Base-by-base conservation (phyloP, 2,329 filamentous ascomycete species). In the Talaromyces sp. region DNA sequence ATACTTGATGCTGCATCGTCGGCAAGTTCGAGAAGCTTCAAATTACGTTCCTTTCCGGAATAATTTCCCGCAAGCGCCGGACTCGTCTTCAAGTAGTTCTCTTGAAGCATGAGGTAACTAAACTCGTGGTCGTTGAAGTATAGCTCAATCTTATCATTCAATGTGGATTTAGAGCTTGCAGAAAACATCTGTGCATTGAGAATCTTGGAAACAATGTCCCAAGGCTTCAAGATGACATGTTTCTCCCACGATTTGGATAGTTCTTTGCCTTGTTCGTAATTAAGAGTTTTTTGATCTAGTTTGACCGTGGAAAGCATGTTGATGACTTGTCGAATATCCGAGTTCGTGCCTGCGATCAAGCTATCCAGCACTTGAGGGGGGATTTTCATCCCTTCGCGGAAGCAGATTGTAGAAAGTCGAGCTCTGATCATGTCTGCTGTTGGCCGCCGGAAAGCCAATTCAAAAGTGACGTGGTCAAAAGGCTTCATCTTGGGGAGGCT, bases 51-150 rank as follows among this genome's bases (percentile, higher is more conserved):
- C 64, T 85, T 86, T 61, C 83, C 85, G 43, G 80, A 80, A 71
- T 87, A 88, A 21, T 80, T 81, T 62, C 80, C 83, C 3, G 90
- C 79, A 12, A 79, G 81, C 62, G 87, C 82, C 3, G 94, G 94
- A 62, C 87, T 90, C 1, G 91, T 92, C 64, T 86, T 88, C 12
- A 99, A 82, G 68, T 99, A 99, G 71, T 99, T 99, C 74, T 99
- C 95, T 73, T 99, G 94, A 53, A 99, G 87, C 94, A 99, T 97
- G 57, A 99, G 81, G 70, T 88, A 94, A 69, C 92, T 97, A 77
- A 97, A 96, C 69, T 99, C 94, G 70, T 99, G 94, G 69, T 99
- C 94, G 74, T 99, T 97, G 81, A 99, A 99, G 75, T 99, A 99
- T 1, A 99, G 85, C 76, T 99, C 93, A 64, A 95, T 94, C 81